Percentiles rank a stretch among this genome's conserved stretches.
phyloP scores from a whole-genome alignment of 176 grass and related monocot species.

The Panicum miliaceum region DNA sequence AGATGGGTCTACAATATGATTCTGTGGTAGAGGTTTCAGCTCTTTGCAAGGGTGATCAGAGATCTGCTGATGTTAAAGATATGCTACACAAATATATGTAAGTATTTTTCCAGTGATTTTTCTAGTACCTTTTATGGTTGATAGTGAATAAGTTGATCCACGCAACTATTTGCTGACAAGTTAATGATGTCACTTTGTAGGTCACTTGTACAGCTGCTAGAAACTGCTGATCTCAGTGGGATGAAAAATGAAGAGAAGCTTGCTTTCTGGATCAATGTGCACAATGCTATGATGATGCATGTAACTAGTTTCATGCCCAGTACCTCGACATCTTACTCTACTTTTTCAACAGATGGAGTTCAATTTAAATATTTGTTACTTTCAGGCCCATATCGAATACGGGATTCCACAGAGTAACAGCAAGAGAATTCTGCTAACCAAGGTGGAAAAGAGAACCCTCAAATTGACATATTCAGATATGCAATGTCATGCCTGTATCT shows the following conservation, averaged over 20 bases:
- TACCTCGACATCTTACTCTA: neutral
- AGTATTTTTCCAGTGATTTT: slow-evolving; percentile 19
- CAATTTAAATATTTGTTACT: neutral
- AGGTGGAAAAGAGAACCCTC: slow-evolving; percentile 50
- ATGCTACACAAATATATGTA: slow-evolving; percentile 82
- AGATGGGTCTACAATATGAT: slow-evolving; percentile 71
- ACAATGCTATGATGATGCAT: slow-evolving; percentile 99
- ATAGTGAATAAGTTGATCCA: neutral
- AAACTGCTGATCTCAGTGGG: slow-evolving; percentile 62
- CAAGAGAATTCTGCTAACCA: slow-evolving; percentile 65
- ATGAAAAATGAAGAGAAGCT: slow-evolving; percentile 87
- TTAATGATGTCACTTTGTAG: slow-evolving; percentile 35
- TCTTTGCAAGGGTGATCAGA: slow-evolving; percentile 65
- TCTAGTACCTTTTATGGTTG: neutral
- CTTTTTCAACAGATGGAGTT: neutral
- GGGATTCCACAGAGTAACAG: slow-evolving; percentile 67
- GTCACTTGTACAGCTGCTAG: slow-evolving; percentile 74
- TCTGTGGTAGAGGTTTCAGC: slow-evolving; percentile 73
- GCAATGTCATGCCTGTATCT: neutral
- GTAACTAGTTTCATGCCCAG: slow-evolving; percentile 55
- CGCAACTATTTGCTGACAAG: neutral
- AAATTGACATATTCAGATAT: slow-evolving; percentile 2
- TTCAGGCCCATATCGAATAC: slow-evolving; percentile 82
- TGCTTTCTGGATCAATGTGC: slow-evolving; percentile 96
- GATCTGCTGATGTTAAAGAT: slow-evolving; percentile 56